Evolutionary conservation across 2,329 filamentous ascomycete species (phyloP), one percentile per base, ranked within the genome.

Genomic region (Apiospora sp.): DNA sequence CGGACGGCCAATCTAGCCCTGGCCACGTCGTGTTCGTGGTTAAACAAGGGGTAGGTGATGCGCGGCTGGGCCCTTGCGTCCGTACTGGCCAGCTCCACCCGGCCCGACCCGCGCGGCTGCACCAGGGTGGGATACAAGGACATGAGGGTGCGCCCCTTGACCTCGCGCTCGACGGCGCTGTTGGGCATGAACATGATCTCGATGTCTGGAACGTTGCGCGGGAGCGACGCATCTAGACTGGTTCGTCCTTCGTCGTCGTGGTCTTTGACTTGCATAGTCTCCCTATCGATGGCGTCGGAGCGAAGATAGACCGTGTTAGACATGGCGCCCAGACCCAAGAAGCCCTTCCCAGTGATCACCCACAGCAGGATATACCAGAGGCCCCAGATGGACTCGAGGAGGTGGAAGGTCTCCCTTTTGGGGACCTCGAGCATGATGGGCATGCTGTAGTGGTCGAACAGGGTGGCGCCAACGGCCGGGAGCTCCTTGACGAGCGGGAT

Each of bases 341-440:
- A 67, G 4, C 81, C 80, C 0, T 67, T 76, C 46, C 80, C 78
- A 12, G 77, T 71, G 24, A 81, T n/a, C 1, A 81, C 3, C 70
- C 78, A 80, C 54, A 82, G 72, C 3, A 82, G 41, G 2, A 82
- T 43, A 16, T 78, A 72, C 77, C 79, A 81, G 3, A 82, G 37
- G 2, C 75, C 75, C 3, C 73, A 71, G 1, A 80, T 51, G 0
- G 76, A 72, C n/a, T 73, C 75, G 13, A 77, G 51, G 14, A 81
- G 30, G 12, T 71, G 74, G 2, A 78, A 71, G 0, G 80, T 80
- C 49, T 81, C 77, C 10, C 73, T 71, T 14, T 68, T 70, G 2
- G 78, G 78, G 4, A 81, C 68, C 58, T 82, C 76, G 6, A 78
- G 71, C 70, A 77, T 74, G 30, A 82, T 71, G 5, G 77, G 75